Conservation (phyloP, 2,329 filamentous ascomycete species). For the Rhynchosporium graminicola region DNA sequence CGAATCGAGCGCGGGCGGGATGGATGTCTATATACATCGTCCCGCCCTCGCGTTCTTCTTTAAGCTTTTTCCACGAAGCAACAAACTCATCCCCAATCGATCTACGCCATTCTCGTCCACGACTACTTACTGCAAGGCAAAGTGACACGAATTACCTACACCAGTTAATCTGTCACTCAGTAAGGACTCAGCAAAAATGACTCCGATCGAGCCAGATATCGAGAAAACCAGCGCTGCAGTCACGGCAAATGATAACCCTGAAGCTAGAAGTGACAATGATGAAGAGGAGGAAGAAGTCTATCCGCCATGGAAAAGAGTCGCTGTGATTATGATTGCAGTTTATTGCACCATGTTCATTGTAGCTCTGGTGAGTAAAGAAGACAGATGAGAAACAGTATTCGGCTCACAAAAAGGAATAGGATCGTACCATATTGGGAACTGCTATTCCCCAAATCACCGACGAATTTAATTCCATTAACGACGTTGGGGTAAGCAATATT, state of each 20-base stretch:
- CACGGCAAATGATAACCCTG: background rate
- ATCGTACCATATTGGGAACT: slow-evolving; percentile 43
- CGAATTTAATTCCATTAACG: slow-evolving; percentile 44
- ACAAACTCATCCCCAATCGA: background rate
- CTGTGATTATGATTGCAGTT: slow-evolving; percentile 48
- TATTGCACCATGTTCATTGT: slow-evolving; percentile 49
- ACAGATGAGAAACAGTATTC: background rate
- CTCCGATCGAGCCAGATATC: background rate
- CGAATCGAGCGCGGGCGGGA: background rate
- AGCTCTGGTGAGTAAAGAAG: slow-evolving; percentile 28
- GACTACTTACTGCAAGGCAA: background rate
- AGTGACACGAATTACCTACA: background rate
- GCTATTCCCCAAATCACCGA: slow-evolving; percentile 44
- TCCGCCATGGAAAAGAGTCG: slow-evolving; percentile 30
- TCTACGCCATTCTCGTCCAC: background rate
- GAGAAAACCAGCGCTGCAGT: background rate
- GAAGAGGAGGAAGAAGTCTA: slow-evolving; percentile 24
- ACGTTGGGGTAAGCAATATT: slow-evolving; percentile 41
- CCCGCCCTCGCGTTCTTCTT: background rate
- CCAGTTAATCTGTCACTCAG: slow-evolving; percentile 1
- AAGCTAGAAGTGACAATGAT: background rate
- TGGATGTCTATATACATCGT: background rate
- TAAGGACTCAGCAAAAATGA: background rate
- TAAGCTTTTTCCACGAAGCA: background rate
- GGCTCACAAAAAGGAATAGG: slow-evolving; percentile 27